Percentiles rank a stretch among this genome's conserved stretches.
Conservation (phyloP, 1,284 basidiomycete species). For the Rhodotorula sp. region DNA sequence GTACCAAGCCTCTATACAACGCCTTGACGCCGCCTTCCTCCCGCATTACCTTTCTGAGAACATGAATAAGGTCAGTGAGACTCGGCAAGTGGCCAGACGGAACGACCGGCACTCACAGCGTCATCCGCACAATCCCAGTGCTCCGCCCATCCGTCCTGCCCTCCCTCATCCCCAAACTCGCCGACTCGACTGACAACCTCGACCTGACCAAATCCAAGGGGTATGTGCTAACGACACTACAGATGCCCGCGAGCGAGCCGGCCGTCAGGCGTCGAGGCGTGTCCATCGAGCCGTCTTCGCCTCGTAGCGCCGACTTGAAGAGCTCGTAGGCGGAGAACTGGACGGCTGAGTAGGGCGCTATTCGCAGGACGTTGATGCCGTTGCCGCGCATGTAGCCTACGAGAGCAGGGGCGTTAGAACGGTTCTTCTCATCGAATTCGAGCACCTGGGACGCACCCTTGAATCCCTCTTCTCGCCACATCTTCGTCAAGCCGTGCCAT, state of each 20-base stretch:
- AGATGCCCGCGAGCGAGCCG: conserved; percentile 43
- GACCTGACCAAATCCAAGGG: conserved; percentile 50
- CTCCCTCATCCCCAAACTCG: conserved; percentile 28
- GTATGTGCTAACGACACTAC: conserved; percentile 41
- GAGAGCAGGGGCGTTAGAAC: too few relatives aligned
- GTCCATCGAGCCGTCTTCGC: conserved; percentile 35
- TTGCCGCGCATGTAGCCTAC: conserved; percentile 41
- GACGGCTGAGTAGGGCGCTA: conserved; percentile 44
- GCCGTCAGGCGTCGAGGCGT: conserved; percentile 40
- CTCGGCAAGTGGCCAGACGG: too few relatives aligned
- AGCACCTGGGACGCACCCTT: conserved; percentile 26
- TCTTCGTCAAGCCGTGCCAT: conserved; percentile 39
- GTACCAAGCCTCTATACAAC: conserved; percentile 49
- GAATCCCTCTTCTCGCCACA: conserved; percentile 45
- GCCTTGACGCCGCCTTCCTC: conserved; percentile 51
- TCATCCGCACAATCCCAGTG: conserved; percentile 49
- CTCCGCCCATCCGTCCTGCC: conserved; percentile 35
- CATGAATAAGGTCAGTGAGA: background rate
- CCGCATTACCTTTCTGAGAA: conserved; percentile 45
- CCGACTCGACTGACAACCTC: conserved; percentile 48
- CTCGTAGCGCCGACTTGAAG: conserved; percentile 43
- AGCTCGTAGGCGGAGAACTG: conserved; percentile 51
- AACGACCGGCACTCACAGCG: conserved; percentile 19
- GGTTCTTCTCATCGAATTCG: too few relatives aligned
- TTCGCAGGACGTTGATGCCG: conserved; percentile 43